A percentile compares a stretch with the other conserved stretches of the same genome.
Evolutionary conservation across 108 stramenopile species (phyloP).

Genomic region (Skeletonema menzelii): DNA sequence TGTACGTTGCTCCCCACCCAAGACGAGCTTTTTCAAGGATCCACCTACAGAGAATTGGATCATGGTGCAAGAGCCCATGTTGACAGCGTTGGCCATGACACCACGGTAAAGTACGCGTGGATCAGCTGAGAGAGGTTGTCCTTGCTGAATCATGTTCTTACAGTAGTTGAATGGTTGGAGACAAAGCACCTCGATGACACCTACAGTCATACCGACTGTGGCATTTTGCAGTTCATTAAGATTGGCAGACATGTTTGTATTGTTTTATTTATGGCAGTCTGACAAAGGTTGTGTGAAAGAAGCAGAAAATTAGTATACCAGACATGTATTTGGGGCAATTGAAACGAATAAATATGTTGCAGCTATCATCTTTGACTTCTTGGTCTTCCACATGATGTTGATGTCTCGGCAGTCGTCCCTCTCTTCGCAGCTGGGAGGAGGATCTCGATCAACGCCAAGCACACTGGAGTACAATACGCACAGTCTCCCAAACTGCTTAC

Average conservation of each 20-base stretch:
- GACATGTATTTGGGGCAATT: not conserved
- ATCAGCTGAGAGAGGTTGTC: slow-evolving; percentile 77
- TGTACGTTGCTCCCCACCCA: slow-evolving; percentile 51
- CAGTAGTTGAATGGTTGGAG: slow-evolving; percentile 94
- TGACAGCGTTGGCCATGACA: slow-evolving; percentile 85
- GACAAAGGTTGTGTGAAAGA: not conserved
- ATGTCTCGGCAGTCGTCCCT: too few species aligned
- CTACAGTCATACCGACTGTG: slow-evolving; percentile 92
- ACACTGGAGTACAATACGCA: not conserved
- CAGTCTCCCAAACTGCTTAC: not conserved
- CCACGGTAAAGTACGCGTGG: slow-evolving; percentile 86
- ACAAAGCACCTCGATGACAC: slow-evolving; percentile 87
- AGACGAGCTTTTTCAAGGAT: slow-evolving; percentile 62
- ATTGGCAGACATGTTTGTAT: slow-evolving; percentile 78
- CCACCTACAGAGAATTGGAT: slow-evolving; percentile 93
- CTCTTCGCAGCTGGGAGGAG: too few species aligned
- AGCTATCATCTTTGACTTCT: too few species aligned
- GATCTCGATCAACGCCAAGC: not conserved
- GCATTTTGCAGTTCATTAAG: slow-evolving; percentile 90
- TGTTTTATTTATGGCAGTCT: not conserved
- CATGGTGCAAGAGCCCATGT: slow-evolving; percentile 95
- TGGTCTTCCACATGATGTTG: too few species aligned
- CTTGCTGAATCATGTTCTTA: slow-evolving; percentile 91
- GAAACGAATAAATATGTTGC: too few species aligned
- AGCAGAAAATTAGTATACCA: not conserved